phyloP scores from a whole-genome alignment of 2,329 filamentous ascomycete species.

The Chaetomium sp. region DNA sequence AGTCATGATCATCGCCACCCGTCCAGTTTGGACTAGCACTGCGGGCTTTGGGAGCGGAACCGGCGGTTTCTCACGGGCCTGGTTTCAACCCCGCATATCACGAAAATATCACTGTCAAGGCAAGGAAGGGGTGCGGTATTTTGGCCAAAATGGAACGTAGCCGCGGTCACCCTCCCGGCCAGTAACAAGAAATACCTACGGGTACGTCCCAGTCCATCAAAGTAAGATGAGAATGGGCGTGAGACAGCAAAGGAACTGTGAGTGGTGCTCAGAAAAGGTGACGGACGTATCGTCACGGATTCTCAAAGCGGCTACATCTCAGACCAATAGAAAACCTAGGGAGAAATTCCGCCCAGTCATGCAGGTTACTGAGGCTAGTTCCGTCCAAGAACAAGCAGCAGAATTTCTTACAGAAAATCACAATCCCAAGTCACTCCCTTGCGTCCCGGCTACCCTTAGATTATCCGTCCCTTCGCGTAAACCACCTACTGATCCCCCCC shows the following conservation, averaged over 20 bases:
- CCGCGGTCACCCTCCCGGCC: too few relatives aligned
- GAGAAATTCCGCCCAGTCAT: neutral
- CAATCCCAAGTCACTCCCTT: neutral
- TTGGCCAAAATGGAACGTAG: neutral
- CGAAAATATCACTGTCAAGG: neutral
- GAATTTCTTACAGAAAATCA: neutral
- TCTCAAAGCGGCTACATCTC: neutral
- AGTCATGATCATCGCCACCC: neutral
- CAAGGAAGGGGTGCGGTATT: neutral
- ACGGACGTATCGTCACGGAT: neutral
- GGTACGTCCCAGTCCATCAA: neutral
- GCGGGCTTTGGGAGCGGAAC: neutral
- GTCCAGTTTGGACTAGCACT: neutral
- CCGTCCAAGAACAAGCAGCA: neutral
- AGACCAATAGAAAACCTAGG: neutral
- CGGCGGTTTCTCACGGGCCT: neutral
- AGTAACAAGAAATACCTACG: neutral
- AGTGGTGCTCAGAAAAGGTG: neutral
- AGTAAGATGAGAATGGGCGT: neutral
- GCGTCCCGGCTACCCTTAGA: too few relatives aligned
- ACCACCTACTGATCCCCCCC: too few relatives aligned
- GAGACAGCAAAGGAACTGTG: neutral
- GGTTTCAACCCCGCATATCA: neutral
- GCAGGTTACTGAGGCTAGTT: neutral
- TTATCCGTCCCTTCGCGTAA: too few relatives aligned